Evolutionary conservation across 345 rosid species (phyloP).

Genomic region (Salix udensis): DNA sequence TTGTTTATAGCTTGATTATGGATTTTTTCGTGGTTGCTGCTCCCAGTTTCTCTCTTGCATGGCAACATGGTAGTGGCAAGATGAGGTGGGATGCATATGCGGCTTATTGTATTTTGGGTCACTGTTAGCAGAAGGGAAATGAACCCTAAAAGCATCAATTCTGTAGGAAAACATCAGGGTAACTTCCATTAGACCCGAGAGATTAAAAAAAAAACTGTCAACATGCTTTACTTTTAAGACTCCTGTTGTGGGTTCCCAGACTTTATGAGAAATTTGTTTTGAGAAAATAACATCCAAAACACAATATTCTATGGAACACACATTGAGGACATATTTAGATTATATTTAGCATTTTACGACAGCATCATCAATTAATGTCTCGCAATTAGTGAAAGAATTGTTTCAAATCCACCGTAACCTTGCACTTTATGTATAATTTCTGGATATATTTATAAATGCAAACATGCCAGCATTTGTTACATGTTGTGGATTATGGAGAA

Average conservation of each 20-base stretch:
- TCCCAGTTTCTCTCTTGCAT: constrained; percentile 43
- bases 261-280: not conserved
- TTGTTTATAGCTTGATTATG: constrained; percentile 21
- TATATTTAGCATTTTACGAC: not conserved
- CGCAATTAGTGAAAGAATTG: not conserved
- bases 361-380: not conserved
- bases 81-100: constrained; percentile 54
- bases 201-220: not conserved
- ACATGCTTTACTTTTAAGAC: not conserved
- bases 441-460: not conserved
- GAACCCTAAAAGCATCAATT: constrained; percentile 92
- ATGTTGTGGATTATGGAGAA: not conserved
- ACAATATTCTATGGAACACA: not conserved
- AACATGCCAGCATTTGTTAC: too few relatives aligned
- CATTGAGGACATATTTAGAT: not conserved
- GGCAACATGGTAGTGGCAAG: constrained; percentile 65
- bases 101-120: constrained; percentile 47
- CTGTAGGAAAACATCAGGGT: constrained; percentile 39
- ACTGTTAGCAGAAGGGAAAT: constrained; percentile 75
- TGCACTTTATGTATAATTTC: not conserved
- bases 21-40: constrained; percentile 22
- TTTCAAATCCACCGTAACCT: not conserved
- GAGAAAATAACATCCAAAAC: not conserved
- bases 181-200: constrained; percentile 13
- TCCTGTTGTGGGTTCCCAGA: not conserved